Percentiles rank a stretch among this genome's conserved stretches.
phyloP scores from a whole-genome alignment of 768 basidiomycete genomes.

The Lactifluus subvellereus region DNA sequence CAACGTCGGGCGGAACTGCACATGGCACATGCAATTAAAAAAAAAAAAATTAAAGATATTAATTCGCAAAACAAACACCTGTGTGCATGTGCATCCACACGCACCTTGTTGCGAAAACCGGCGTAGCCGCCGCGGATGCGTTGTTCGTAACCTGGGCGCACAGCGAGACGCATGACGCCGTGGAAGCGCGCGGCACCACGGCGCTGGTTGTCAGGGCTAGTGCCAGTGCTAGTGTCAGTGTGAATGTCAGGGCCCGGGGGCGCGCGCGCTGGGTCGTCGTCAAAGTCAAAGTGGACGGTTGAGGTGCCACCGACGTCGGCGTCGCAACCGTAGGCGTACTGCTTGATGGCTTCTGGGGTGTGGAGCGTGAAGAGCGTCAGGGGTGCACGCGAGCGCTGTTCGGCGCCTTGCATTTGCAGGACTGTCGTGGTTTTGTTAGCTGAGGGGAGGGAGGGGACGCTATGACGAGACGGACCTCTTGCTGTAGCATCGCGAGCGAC shows the following conservation, averaged over 20 bases:
- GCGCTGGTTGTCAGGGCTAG: slow-evolving; percentile 9
- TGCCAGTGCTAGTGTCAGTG: background rate
- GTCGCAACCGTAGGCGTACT: slow-evolving; percentile 81
- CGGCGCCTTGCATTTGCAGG: slow-evolving; percentile 71
- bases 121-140: slow-evolving; percentile 83
- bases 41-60: no score
- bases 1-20: slow-evolving; percentile 66
- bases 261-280: slow-evolving; percentile 42
- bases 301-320: slow-evolving; percentile 83
- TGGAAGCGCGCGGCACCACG: slow-evolving; percentile 61
- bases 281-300: slow-evolving; percentile 69
- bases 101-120: slow-evolving; percentile 81
- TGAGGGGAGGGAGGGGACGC: background rate
- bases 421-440: slow-evolving; percentile 36
- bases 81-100: slow-evolving; percentile 8
- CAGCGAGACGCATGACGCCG: slow-evolving; percentile 70
- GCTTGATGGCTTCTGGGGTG: slow-evolving; percentile 46
- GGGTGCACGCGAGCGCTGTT: slow-evolving; percentile 54
- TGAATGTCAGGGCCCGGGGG: slow-evolving; percentile 30
- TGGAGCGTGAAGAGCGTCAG: slow-evolving; percentile 63
- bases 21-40: no score
- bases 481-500: slow-evolving; percentile 36
- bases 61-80: background rate
- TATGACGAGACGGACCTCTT: slow-evolving; percentile 9
- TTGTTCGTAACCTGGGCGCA: slow-evolving; percentile 59